Evolutionary conservation across 257 asterid genomes (phyloP), one percentile per base, ranked within the genome.

Genomic region (Solanum chilense): DNA sequence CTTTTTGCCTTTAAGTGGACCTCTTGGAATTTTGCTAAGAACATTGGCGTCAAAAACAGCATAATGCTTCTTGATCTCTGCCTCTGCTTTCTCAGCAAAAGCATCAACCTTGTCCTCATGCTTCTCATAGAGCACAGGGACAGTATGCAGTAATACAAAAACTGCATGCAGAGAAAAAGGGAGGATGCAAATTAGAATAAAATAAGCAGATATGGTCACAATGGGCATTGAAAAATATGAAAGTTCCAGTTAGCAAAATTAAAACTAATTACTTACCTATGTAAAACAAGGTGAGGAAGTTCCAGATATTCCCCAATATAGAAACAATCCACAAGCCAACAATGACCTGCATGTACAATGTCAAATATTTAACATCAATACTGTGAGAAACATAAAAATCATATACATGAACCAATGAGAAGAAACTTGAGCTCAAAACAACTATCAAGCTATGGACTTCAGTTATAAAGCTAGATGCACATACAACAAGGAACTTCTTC

Each of bases 41-140:
- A 93, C 94, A 90, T 94, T 92, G 23, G 78, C 92, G 41, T 96
- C 75, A 86, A 96, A 94, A 71, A 93, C 93, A 5, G 90, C 94
- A 88, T 92, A 96, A 77, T 94, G 98, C 90, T 94, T 96, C 92
- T 94, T 96, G 85, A 96, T 58, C 93, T 96, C 97, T 12, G 87
- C 90, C 90, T 92, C 97, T n/a, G 96, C 98, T 91, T 94, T 96
- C 96, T 95, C 99, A 58, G 94, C 97, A 88, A 95, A 90, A 81
- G 95, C 93, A 88, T 96, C 99, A 31, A 96, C 91, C 92, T 92
- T 88, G 91, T 95, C 98, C 88, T 96, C 98, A 6, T 92, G 93
- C 85, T 92, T 95, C 81, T 96, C 99, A 21, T 96, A 96, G 23
- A 95, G 90, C 86, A 94, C 91, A 7, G 99, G 99, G 73, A 94